Percentiles rank a stretch among this genome's conserved stretches.
Evolutionary conservation across 1,284 basidiomycete species (phyloP).

Genomic region (Athelia psychrophila): DNA sequence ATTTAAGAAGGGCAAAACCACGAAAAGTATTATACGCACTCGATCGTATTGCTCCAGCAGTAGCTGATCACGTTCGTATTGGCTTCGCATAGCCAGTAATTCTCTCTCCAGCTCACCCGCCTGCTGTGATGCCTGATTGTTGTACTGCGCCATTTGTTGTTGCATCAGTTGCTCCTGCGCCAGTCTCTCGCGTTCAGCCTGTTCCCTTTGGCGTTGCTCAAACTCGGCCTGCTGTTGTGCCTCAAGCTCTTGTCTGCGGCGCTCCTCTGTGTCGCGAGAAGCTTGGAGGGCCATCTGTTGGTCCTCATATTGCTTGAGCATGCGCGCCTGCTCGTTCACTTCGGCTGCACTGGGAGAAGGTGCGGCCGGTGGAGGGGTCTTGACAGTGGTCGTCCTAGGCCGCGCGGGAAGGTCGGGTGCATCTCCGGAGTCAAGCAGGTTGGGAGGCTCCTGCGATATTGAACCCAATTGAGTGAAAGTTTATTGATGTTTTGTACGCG

Average conservation of each 20-base stretch:
- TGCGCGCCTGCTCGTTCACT: conserved; percentile 90
- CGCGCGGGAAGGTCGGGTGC: conserved; percentile 89
- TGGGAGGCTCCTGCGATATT: conserved; percentile 82
- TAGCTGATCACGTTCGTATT: conserved; percentile 98
- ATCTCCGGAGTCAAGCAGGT: conserved; percentile 79
- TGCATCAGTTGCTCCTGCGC: conserved; percentile 87
- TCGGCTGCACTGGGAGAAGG: conserved; percentile 75
- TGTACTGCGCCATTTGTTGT: conserved; percentile 77
- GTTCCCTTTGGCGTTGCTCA: conserved; percentile 85
- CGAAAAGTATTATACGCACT: conserved; percentile 41
- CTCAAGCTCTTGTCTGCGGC: conserved; percentile 74
- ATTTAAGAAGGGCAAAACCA: conserved; percentile 3
- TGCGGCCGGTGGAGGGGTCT: conserved; percentile 60
- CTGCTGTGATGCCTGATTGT: conserved; percentile 67
- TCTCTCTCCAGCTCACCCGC: conserved; percentile 86
- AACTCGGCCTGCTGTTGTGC: conserved; percentile 87
- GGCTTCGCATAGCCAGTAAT: conserved; percentile 90
- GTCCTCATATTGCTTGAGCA: conserved; percentile 97
- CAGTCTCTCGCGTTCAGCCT: conserved; percentile 85
- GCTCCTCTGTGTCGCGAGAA: conserved; percentile 83
- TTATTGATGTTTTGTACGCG: neutral
- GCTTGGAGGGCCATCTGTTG: conserved; percentile 85
- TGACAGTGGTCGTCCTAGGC: conserved; percentile 55
- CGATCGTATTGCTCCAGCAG: conserved; percentile 98
- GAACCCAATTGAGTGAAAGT: neutral